phyloP scores from a whole-genome alignment of 2,329 filamentous ascomycete genomes.

The Pseudofabraea citricarpa region DNA sequence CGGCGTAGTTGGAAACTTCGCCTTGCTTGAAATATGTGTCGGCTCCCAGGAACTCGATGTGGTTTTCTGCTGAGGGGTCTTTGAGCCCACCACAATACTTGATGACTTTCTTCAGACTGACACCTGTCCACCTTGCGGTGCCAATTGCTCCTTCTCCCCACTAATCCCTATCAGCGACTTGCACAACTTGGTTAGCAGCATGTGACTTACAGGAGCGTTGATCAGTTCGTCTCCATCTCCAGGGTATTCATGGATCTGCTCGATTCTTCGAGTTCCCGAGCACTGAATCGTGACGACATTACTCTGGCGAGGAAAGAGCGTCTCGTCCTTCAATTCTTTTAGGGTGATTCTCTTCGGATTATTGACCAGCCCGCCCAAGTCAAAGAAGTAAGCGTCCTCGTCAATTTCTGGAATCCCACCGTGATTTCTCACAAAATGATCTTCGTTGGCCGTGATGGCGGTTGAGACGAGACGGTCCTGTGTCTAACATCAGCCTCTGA shows the following conservation, averaged over 20 bases:
- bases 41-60: conserved; percentile 65
- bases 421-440: conserved; percentile 69
- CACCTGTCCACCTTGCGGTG: conserved; percentile 57
- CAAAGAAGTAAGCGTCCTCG: conserved; percentile 28
- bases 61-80: conserved; percentile 42
- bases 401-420: conserved; percentile 66
- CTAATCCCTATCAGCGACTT: conserved; percentile 27
- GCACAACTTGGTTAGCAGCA: neutral
- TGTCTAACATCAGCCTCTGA: neutral
- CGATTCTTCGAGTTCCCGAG: conserved; percentile 62
- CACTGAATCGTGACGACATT: conserved; percentile 62
- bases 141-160: conserved; percentile 67
- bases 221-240: conserved; percentile 62
- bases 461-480: conserved; percentile 47
- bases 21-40: conserved; percentile 71
- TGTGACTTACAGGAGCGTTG: conserved; percentile 23
- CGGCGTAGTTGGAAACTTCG: conserved; percentile 60
- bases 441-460: conserved; percentile 52
- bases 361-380: conserved; percentile 16
- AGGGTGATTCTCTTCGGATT: conserved; percentile 14
- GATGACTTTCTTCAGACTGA: conserved; percentile 65
- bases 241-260: conserved; percentile 61
- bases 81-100: conserved; percentile 62
- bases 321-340: conserved; percentile 15
- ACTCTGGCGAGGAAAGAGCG: conserved; percentile 16